Conservation (phyloP, 352 stramenopile species). For the Globisporangium iwayamae region DNA sequence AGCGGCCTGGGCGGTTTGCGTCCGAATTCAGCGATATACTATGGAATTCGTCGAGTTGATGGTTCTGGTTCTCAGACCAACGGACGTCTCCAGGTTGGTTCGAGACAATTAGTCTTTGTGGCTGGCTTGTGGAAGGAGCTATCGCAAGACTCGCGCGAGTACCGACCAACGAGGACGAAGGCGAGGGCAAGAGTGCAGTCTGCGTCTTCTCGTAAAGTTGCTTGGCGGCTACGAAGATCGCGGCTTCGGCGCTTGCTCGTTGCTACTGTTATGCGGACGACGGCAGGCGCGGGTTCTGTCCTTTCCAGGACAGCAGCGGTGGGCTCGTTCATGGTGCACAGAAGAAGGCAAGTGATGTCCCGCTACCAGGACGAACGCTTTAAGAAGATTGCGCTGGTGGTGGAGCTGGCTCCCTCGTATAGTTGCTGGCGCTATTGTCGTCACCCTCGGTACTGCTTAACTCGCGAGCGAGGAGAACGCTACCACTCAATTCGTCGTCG, state of each 20-base stretch:
- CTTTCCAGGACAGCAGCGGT: too few species aligned
- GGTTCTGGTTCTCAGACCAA: not conserved
- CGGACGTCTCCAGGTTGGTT: not conserved
- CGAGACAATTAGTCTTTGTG: not conserved
- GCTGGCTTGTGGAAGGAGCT: not conserved
- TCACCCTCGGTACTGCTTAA: too few species aligned
- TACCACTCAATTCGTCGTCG: too few species aligned
- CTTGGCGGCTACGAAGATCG: constrained; percentile 36
- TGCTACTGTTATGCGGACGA: constrained; percentile 21
- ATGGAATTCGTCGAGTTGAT: not conserved
- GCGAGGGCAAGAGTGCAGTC: constrained; percentile 12
- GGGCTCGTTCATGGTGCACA: too few species aligned
- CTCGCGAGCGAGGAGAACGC: too few species aligned
- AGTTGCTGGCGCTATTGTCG: too few species aligned
- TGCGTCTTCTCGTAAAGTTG: constrained; percentile 49
- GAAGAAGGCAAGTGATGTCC: too few species aligned
- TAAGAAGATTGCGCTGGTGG: too few species aligned
- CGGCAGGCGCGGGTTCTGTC: too few species aligned
- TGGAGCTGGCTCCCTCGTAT: too few species aligned
- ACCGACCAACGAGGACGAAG: not conserved
- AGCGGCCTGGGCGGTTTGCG: not conserved
- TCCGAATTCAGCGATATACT: not conserved
- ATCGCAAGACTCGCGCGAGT: not conserved
- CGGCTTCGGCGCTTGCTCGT: constrained; percentile 31
- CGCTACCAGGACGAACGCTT: too few species aligned